These are phyloP conservation scores for Epithemia pelagica DNA, from an alignment of 108 stramenopile genomes.

Conservation along the genomic window DNA sequence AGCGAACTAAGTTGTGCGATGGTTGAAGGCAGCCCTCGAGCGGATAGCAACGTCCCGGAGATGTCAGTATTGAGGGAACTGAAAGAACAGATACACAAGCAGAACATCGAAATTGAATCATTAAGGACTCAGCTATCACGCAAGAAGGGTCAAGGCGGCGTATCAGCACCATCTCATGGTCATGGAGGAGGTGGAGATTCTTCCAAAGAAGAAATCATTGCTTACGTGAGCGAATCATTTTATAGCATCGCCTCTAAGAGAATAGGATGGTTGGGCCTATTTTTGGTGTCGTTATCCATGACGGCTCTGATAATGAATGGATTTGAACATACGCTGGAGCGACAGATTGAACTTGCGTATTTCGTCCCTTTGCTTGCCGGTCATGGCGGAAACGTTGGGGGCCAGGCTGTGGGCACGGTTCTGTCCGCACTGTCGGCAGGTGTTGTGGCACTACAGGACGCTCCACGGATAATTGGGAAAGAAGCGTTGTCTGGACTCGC, in stretches of 20 bases:
- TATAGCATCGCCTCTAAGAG: conserved; percentile 52
- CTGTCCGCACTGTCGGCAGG: conserved; percentile 71
- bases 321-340: conserved; percentile 81
- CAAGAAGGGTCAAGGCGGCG: conserved; percentile 6
- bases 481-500: conserved; percentile 65
- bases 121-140: conserved; percentile 31
- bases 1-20: not conserved
- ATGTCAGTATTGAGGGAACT: conserved; percentile 58
- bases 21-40: not conserved
- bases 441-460: conserved; percentile 47
- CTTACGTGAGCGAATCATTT: conserved; percentile 62
- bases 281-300: conserved; percentile 59
- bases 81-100: conserved; percentile 68
- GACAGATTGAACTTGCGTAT: conserved; percentile 82
- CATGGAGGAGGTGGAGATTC: conserved; percentile 27
- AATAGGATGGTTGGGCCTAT: conserved; percentile 78
- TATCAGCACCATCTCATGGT: conserved; percentile 12
- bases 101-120: conserved; percentile 58
- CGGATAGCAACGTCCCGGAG: not conserved
- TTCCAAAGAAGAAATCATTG: conserved; percentile 26
- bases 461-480: conserved; percentile 49
- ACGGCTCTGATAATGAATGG: conserved; percentile 86
- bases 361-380: conserved; percentile 87
- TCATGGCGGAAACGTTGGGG: conserved; percentile 88
- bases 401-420: conserved; percentile 82